Evolutionary conservation across 495 filamentous ascomycete species (phyloP).

Genomic region (Aspergillus diversus): DNA sequence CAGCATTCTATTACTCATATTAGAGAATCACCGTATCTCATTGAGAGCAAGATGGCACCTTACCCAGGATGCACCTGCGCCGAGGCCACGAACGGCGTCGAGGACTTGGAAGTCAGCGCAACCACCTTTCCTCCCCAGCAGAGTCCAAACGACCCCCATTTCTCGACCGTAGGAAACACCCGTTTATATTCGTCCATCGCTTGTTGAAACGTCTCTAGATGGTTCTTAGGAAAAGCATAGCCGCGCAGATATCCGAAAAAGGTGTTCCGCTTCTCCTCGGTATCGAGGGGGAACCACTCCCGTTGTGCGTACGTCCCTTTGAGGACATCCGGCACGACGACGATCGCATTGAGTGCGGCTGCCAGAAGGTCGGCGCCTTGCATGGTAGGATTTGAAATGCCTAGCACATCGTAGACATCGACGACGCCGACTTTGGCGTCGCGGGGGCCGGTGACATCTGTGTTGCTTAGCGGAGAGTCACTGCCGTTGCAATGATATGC

Average conservation of each 20-base stretch:
- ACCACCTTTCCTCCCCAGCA: constrained; percentile 5
- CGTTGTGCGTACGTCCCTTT: neutral
- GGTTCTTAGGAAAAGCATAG: neutral
- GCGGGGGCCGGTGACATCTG: neutral
- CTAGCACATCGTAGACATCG: constrained; percentile 1
- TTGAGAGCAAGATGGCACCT: neutral
- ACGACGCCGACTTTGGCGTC: neutral
- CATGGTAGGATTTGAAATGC: neutral
- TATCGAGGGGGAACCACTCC: neutral
- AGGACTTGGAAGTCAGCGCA: neutral
- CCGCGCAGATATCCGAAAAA: neutral
- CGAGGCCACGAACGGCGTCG: neutral
- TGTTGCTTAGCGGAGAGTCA: neutral
- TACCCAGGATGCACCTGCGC: constrained; percentile 2
- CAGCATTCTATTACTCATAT: neutral
- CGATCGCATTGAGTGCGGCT: neutral
- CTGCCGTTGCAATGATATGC: neutral
- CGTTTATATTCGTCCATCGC: neutral
- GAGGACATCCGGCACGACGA: neutral
- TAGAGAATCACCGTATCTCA: neutral
- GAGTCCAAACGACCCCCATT: neutral
- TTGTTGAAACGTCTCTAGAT: neutral
- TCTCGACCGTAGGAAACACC: neutral
- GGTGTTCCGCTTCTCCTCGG: neutral
- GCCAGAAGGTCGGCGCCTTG: constrained; percentile 2